Evolutionary conservation across 768 basidiomycete species (phyloP).

Genomic region (Solioccasus polychromus): DNA sequence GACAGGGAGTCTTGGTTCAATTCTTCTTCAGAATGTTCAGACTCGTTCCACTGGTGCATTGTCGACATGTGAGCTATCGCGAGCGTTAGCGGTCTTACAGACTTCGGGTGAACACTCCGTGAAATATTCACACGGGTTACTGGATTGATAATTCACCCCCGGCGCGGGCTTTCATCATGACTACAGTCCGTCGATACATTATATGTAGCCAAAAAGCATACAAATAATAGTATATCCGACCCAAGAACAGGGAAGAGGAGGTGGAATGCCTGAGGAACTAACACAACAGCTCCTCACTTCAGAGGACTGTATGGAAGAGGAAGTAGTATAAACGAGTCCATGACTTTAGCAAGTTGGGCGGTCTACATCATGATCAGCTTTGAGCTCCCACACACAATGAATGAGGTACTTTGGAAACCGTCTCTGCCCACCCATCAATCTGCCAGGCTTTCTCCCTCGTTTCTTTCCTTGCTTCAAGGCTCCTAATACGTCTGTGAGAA

Average conservation of each 20-base stretch:
- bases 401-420: slow-evolving; percentile 73
- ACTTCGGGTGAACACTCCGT: background rate
- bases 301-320: slow-evolving; percentile 84
- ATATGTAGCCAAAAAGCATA: too few relatives aligned
- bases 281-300: slow-evolving; percentile 44
- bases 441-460: slow-evolving; percentile 90
- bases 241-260: background rate
- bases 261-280: background rate
- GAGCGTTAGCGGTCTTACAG: background rate
- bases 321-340: slow-evolving; percentile 83
- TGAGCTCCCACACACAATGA: slow-evolving; percentile 12
- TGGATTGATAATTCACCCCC: slow-evolving; percentile 11
- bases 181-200: too few relatives aligned
- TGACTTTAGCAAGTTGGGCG: slow-evolving; percentile 76
- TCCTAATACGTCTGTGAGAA: slow-evolving; percentile 38
- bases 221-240: background rate
- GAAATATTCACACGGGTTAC: slow-evolving; percentile 17
- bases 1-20: slow-evolving; percentile 38
- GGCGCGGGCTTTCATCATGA: too few relatives aligned
- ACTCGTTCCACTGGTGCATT: slow-evolving; percentile 51
- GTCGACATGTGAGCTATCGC: slow-evolving; percentile 25
- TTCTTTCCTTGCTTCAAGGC: slow-evolving; percentile 78
- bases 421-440: slow-evolving; percentile 93
- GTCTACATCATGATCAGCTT: slow-evolving; percentile 52
- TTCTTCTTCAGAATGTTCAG: slow-evolving; percentile 62